Conservation (phyloP, 169 alveolate species). For the Blepharisma undulans region DNA sequence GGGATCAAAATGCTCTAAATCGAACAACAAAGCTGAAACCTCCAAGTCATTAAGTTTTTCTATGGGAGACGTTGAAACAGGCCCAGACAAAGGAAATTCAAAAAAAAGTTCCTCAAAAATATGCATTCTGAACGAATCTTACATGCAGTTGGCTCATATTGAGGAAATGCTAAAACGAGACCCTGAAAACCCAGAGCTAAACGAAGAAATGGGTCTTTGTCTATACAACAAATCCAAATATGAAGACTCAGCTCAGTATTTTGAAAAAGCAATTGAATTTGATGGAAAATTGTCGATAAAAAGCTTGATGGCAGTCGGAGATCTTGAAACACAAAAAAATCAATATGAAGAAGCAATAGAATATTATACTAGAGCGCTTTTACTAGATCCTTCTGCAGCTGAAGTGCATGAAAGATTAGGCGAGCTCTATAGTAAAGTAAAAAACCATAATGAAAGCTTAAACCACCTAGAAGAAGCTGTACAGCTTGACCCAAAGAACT, state of each 20-base stretch:
- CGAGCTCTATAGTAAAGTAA: neutral
- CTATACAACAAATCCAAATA: neutral
- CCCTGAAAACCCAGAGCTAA: constrained; percentile 6
- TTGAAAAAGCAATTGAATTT: neutral
- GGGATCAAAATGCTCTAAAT: constrained; percentile 36
- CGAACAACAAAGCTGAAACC: neutral
- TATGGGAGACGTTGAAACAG: neutral
- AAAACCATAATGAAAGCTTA: constrained; percentile 25
- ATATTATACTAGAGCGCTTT: neutral
- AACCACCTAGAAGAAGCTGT: constrained; percentile 35
- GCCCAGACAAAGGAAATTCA: neutral
- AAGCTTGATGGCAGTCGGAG: neutral
- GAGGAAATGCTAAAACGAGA: constrained; percentile 1
- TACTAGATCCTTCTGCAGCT: neutral
- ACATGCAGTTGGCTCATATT: neutral
- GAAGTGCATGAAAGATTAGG: neutral
- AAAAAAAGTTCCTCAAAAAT: neutral
- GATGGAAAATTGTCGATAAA: neutral
- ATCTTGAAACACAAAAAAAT: neutral
- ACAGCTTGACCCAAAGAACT: constrained; percentile 1
- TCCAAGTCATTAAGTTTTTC: neutral
- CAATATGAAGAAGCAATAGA: constrained; percentile 5
- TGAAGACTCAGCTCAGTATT: neutral
- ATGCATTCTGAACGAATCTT: neutral
- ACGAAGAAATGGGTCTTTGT: neutral